Evolutionary conservation across 139 green algal genomes (phyloP).

Genomic region (Desmodesmus armatus): DNA sequence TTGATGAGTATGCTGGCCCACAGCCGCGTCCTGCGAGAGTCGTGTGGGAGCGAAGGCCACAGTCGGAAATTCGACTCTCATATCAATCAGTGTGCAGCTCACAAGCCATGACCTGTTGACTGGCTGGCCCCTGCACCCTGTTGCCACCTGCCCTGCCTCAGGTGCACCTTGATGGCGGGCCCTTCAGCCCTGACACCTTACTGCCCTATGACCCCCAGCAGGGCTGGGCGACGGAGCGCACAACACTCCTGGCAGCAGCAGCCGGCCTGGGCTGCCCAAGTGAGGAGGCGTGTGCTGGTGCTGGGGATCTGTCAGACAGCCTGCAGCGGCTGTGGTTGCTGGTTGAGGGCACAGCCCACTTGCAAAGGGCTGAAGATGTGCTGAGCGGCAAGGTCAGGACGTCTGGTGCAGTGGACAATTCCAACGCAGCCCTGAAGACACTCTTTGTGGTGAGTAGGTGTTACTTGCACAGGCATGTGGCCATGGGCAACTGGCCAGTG

Average conservation of each 20-base stretch:
- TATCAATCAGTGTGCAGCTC: no score
- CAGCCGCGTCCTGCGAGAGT: background rate
- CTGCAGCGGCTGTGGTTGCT: conserved; percentile 38
- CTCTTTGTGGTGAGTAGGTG: conserved; percentile 10
- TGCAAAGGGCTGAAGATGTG: background rate
- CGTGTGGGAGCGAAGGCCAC: background rate
- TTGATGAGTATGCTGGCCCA: background rate
- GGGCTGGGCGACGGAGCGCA: background rate
- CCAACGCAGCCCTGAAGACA: no score
- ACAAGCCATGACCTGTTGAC: no score
- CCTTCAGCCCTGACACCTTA: background rate
- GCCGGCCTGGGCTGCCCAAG: background rate
- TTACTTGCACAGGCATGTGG: background rate
- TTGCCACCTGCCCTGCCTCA: background rate
- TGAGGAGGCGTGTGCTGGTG: background rate
- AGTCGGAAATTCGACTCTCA: background rate
- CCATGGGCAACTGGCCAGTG: background rate
- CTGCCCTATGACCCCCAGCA: no score
- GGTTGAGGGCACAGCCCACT: background rate
- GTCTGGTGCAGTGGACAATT: conserved; percentile 19
- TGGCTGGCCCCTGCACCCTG: background rate
- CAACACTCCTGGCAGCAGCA: conserved; percentile 5
- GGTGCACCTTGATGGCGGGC: conserved; percentile 6
- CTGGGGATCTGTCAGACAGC: background rate
- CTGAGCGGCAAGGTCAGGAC: background rate